phyloP scores from a whole-genome alignment of 345 rosid genomes.

The Eucalyptus leucophloia region DNA sequence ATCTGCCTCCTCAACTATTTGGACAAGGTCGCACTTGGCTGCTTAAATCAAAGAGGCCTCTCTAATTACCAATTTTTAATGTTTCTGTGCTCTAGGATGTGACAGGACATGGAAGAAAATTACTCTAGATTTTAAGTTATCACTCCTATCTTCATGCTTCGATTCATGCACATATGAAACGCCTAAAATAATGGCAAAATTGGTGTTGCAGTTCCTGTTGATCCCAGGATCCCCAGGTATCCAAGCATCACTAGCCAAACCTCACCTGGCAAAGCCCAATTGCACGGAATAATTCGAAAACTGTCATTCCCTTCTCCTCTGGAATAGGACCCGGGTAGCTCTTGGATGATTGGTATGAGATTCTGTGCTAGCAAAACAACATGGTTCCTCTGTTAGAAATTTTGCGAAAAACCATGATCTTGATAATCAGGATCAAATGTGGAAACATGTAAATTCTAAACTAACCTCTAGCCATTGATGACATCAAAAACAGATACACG shows the following conservation, averaged over 20 bases:
- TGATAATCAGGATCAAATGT: too few relatives aligned
- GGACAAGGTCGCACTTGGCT: too few relatives aligned
- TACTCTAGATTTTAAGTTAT: background rate
- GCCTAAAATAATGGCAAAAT: background rate
- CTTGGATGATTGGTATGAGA: background rate
- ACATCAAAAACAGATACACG: rapidly evolving
- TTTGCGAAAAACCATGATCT: too few relatives aligned
- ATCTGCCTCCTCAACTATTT: background rate
- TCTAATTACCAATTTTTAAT: too few relatives aligned
- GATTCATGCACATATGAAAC: background rate
- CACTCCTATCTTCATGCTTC: background rate
- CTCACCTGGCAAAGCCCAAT: background rate
- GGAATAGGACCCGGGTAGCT: background rate
- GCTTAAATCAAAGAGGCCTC: too few relatives aligned
- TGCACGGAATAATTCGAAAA: background rate
- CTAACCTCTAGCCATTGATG: too few relatives aligned
- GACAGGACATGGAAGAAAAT: too few relatives aligned
- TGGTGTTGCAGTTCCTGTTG: background rate
- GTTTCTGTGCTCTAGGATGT: too few relatives aligned
- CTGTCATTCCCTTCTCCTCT: background rate
- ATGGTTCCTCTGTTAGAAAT: too few relatives aligned
- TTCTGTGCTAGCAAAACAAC: background rate
- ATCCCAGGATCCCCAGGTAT: background rate
- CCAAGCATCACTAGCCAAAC: background rate
- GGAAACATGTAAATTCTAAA: too few relatives aligned